Evolutionary conservation across 169 alveolate species (phyloP), one percentile per base, ranked within the genome.

Genomic region (Toxoplasma gondii): DNA sequence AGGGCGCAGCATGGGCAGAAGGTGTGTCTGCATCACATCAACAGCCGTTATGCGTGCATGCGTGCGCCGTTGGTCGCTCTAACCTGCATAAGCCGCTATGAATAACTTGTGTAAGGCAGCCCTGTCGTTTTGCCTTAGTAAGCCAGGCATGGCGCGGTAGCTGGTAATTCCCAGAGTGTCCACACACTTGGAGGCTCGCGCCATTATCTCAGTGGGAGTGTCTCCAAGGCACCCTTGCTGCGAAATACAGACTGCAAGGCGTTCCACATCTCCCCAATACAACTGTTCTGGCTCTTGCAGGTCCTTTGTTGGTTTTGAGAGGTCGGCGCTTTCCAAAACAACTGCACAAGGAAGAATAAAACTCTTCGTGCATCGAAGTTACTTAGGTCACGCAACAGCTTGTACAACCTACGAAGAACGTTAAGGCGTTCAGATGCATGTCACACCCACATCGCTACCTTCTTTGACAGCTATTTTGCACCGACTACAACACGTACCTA

Each of bases 161-260:
- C 34, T 24, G 45, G 29, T 27, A 0, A 78, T 34, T 34, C 45
- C 87, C 10, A 78, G 87, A 31, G 44, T 44, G 5, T 78, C 45
- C 44, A 39, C 87, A 44, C 87, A 78, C 34, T n/a, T 34, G 16
- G 45, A 34, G 45, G 87, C 45, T 12, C 87, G 87, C 87, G 31
- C 5, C 87, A 39, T 78, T 19, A 78, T 27, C 87, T 4, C 53
- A 31, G 53, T 34, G 7, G 45, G 45, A 22, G 41, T 10, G 87
- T 78, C 87, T 78, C 53, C 87, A 78, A 78, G 41, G 4, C 87
- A 78, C 49, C 87, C 87, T 34, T 34, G 29, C 87, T 10, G 87
- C 29, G 87, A 41, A 38, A 78, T 39, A 39, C 87, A 78, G 29
- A 24, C 87, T 39, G 87, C 87, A 34, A 78, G 41, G 44, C 87